Base-by-base conservation (phyloP, 1,139 yeast genomes). In the Starmera stellimalicola region DNA sequence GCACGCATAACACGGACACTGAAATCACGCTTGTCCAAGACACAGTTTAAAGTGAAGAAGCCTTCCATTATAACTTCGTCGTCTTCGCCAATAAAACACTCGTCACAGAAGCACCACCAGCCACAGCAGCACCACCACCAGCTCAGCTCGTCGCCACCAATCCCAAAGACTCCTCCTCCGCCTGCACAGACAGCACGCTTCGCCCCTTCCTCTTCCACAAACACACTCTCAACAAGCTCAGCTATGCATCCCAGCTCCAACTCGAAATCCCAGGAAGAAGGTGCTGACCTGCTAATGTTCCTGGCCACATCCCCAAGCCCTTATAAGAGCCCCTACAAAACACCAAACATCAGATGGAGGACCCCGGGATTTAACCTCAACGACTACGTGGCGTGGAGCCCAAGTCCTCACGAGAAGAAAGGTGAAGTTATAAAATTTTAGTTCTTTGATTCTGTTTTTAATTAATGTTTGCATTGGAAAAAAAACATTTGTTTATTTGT, bases 301-400 rank as follows among this genome's bases (percentile, higher is more conserved):
- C 64, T 84, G 47, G 94, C 94, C 4, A 81, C 93, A 5, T 81
- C 94, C 3, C 95, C 95, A 1, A 79, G 91, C 0, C 85, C 88
- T 0, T 29, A 29, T 12, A 29, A 22, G 14, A 22, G 25, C 12
- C 25, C 25, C 3, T 22, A 6, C 7, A 44, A 39, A n/a, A 33
- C 47, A 37, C 50, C 44, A 26, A 55, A 45, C 29, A 52, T 45
- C 4, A 42, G 44, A 36, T 45, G 46, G 32, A 72, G 77, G 24
- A 80, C 83, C 0, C 79, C 84, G 4, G 85, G 84, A 7, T 82
- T 83, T 59, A 81, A 83, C 52, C 73, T 83, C 76, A 78, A 75
- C 49, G 94, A 83, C 51, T 83, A 82, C 52, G 81, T 84, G 30
- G 79, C 26, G 5, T 29, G 26, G 19, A 20, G 27, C 9, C 32